phyloP scores from a whole-genome alignment of 1,139 yeast genomes.

The Candida sp. region DNA sequence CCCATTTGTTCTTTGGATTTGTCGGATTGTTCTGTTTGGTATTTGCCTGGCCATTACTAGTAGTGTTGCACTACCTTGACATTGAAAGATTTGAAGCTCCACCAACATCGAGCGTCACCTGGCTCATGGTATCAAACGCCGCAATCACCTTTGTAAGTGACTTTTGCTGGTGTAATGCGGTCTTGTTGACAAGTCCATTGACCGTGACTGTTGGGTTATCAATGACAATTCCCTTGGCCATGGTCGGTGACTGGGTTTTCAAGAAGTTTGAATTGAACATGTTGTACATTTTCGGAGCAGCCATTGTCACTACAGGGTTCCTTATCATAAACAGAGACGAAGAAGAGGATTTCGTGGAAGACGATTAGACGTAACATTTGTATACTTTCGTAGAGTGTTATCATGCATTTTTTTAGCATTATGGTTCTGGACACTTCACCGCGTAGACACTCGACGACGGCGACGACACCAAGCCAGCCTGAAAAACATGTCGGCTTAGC shows the following conservation, averaged over 20 bases:
- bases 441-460: too few species aligned
- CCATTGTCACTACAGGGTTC: slow-evolving; percentile 79
- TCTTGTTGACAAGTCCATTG: slow-evolving; percentile 88
- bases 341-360: slow-evolving; percentile 53
- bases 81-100: slow-evolving; percentile 80
- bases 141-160: slow-evolving; percentile 84
- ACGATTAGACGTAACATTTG: slow-evolving; percentile 9
- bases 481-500: too few species aligned
- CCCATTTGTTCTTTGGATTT: slow-evolving; percentile 90
- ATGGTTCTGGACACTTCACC: too few species aligned
- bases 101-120: slow-evolving; percentile 50
- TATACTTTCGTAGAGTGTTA: too few species aligned
- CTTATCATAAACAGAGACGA: slow-evolving; percentile 83
- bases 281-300: slow-evolving; percentile 79
- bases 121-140: slow-evolving; percentile 67
- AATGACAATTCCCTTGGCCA: slow-evolving; percentile 92
- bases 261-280: slow-evolving; percentile 65
- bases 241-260: slow-evolving; percentile 85
- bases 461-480: too few species aligned
- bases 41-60: slow-evolving; percentile 82
- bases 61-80: slow-evolving; percentile 64
- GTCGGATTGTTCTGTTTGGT: slow-evolving; percentile 85
- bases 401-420: too few species aligned
- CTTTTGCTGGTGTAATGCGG: slow-evolving; percentile 96
- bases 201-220: slow-evolving; percentile 96